phyloP scores from a whole-genome alignment of 306 rosid species.

The Fragaria iinumae region DNA sequence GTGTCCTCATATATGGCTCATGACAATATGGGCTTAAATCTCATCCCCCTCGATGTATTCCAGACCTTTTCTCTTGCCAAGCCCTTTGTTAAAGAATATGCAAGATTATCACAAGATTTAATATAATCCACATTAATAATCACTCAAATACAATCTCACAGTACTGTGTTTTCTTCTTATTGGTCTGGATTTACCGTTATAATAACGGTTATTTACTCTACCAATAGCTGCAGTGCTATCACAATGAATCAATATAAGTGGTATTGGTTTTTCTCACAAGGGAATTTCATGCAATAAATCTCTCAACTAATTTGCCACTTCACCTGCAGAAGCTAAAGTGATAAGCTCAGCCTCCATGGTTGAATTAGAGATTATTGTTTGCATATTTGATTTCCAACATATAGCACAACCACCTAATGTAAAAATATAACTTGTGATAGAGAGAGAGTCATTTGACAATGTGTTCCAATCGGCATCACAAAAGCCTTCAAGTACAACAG shows the following conservation, averaged over 20 bases:
- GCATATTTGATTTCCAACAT: neutral
- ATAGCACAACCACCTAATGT: neutral
- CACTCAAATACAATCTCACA: slow-evolving; percentile 1
- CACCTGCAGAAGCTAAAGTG: neutral
- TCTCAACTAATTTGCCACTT: neutral
- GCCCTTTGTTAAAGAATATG: neutral
- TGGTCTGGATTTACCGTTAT: neutral
- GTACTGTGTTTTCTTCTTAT: neutral
- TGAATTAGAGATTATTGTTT: slow-evolving; percentile 2
- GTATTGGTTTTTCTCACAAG: neutral
- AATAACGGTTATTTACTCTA: neutral
- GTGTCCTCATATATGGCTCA: no score
- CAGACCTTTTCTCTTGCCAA: slow-evolving; percentile 1
- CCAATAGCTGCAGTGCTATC: neutral
- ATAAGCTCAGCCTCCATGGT: slow-evolving; percentile 3
- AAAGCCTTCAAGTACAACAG: neutral
- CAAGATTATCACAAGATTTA: neutral
- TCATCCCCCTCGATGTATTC: neutral
- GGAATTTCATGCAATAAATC: neutral
- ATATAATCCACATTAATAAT: neutral
- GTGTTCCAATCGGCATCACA: neutral
- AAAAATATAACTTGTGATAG: neutral
- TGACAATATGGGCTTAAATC: no score
- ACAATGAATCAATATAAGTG: slow-evolving; percentile 4
- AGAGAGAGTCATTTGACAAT: neutral